These are phyloP conservation scores for Backusella macrospora DNA, from an alignment of 192 early-diverging fungal genomes.

Conservation along the genomic window DNA sequence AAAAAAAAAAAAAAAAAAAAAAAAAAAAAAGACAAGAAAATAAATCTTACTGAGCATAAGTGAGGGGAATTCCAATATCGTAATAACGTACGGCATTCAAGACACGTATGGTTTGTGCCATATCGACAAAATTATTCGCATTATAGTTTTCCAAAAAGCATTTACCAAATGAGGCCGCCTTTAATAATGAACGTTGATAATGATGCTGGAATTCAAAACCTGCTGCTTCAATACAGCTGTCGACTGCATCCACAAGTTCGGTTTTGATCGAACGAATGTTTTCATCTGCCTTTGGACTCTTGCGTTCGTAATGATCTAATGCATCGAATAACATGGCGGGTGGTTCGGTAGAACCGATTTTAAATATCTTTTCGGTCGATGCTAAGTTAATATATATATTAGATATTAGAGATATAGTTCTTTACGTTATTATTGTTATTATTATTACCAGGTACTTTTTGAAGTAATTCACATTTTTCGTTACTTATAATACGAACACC, in stretches of 20 bases:
- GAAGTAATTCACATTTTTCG: slow-evolving; percentile 82
- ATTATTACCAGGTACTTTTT: slow-evolving; percentile 80
- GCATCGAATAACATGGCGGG: slow-evolving; percentile 92
- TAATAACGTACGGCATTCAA: slow-evolving; percentile 86
- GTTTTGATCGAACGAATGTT: slow-evolving; percentile 86
- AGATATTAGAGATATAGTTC: no score
- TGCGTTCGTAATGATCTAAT: slow-evolving; percentile 66
- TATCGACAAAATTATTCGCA: slow-evolving; percentile 83
- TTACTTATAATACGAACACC: slow-evolving; percentile 87
- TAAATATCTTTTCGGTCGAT: slow-evolving; percentile 81
- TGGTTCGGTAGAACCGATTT: slow-evolving; percentile 92
- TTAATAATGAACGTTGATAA: slow-evolving; percentile 81
- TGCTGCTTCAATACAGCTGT: slow-evolving; percentile 90
- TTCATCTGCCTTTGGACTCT: slow-evolving; percentile 88
- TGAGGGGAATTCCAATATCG: slow-evolving; percentile 88
- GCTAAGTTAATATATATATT: slow-evolving; percentile 41
- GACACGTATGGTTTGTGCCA: slow-evolving; percentile 84
- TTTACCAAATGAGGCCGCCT: slow-evolving; percentile 94
- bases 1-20: not conserved
- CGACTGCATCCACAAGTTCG: slow-evolving; percentile 85
- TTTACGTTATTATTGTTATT: no score
- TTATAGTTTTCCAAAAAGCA: slow-evolving; percentile 87
- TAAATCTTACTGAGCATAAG: slow-evolving; percentile 75
- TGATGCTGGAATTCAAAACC: slow-evolving; percentile 80
- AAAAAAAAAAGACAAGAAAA: not conserved